Percentiles rank a stretch among this genome's conserved stretches.
These are phyloP conservation scores for Fusarium guadeloupense DNA, from an alignment of 2,329 filamentous ascomycete genomes.

Conservation along the genomic window DNA sequence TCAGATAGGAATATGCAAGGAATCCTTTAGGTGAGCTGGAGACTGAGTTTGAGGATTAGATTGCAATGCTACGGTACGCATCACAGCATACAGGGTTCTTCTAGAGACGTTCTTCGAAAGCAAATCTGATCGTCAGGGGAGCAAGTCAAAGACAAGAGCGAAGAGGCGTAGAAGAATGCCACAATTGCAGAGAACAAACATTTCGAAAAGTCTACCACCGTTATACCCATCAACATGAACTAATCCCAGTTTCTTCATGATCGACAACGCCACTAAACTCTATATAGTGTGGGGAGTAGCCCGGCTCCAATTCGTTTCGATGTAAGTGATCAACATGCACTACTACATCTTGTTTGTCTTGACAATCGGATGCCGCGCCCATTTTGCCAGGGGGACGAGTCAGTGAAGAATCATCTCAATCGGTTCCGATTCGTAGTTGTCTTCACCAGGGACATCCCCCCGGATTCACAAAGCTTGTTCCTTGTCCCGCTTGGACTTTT, in stretches of 20 bases:
- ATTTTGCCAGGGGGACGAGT: slow-evolving; percentile 6
- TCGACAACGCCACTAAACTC: slow-evolving; percentile 11
- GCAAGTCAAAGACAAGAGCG: not conserved
- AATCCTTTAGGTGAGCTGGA: not conserved
- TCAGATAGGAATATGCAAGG: not conserved
- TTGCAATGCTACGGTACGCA: no score
- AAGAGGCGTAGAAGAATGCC: not conserved
- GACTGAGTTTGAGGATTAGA: not conserved
- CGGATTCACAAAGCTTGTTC: not conserved
- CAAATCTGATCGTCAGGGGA: not conserved
- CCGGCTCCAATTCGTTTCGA: not conserved
- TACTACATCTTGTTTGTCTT: not conserved
- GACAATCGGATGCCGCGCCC: not conserved
- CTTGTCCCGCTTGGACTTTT: not conserved
- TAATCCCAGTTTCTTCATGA: slow-evolving; percentile 6
- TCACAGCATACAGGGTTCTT: not conserved
- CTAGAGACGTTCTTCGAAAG: not conserved
- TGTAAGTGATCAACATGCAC: not conserved
- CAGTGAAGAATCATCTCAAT: slow-evolving; percentile 5
- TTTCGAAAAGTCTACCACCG: not conserved
- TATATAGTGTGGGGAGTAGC: not conserved
- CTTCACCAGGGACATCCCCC: not conserved
- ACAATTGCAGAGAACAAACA: not conserved
- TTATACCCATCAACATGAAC: not conserved
- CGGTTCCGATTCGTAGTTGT: slow-evolving; percentile 6